Evolutionary conservation across 2,329 filamentous ascomycete species (phyloP).

Genomic region (Arthrobotrys entomopaga): DNA sequence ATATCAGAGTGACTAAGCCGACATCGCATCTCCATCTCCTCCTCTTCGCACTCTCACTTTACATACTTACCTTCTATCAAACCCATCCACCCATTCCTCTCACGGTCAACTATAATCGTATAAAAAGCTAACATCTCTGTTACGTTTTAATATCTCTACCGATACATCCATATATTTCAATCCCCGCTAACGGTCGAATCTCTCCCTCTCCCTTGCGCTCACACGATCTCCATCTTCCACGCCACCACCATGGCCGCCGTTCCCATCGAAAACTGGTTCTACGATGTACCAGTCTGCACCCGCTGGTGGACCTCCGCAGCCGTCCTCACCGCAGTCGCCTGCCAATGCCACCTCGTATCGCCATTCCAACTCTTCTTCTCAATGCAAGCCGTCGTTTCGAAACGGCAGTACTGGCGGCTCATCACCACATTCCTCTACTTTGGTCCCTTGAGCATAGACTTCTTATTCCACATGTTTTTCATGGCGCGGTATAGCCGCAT

Average conservation of each 20-base stretch:
- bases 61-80: neutral
- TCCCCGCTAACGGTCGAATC: no score
- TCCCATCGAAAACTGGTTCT: conserved; percentile 97
- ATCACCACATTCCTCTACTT: conserved; percentile 97
- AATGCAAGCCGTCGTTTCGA: conserved; percentile 87
- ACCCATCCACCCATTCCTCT: no score
- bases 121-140: no score
- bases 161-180: neutral
- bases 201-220: neutral
- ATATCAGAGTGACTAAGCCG: neutral
- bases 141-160: neutral
- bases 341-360: conserved; percentile 91
- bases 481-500: conserved; percentile 94
- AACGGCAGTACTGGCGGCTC: conserved; percentile 98
- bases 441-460: conserved; percentile 89
- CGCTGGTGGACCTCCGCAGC: conserved; percentile 97
- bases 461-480: conserved; percentile 98
- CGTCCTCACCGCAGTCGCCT: conserved; percentile 83
- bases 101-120: no score
- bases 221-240: neutral
- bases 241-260: conserved; percentile 61
- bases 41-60: conserved; percentile 4
- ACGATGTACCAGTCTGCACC: conserved; percentile 96
- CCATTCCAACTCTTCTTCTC: conserved; percentile 98
- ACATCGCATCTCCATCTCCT: conserved; percentile 10